Evolutionary conservation across 2,329 filamentous ascomycete species (phyloP).

Genomic region (Claviceps capensis): DNA sequence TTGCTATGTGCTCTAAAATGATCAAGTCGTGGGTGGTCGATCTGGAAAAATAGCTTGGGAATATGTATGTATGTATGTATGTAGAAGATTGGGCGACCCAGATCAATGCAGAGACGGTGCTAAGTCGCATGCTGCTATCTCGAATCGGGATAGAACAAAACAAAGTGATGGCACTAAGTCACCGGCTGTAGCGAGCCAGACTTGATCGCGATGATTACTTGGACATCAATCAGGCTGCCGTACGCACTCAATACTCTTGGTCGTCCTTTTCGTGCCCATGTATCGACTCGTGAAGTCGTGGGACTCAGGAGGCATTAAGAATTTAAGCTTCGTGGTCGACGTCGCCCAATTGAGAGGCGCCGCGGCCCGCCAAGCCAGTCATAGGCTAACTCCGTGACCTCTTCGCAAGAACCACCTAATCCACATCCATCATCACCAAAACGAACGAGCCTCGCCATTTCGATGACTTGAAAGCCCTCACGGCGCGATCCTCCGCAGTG

Average conservation of each 20-base stretch:
- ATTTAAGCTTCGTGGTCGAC: background rate
- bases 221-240: background rate
- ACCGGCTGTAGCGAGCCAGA: background rate
- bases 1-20: background rate
- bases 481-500: background rate
- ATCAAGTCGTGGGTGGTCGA: background rate
- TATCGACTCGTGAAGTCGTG: background rate
- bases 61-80: no score
- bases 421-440: constrained; percentile 1
- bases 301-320: background rate
- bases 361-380: background rate
- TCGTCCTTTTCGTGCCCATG: background rate
- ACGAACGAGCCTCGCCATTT: background rate
- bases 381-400: background rate
- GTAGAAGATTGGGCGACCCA: background rate
- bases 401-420: constrained; percentile 8
- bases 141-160: background rate
- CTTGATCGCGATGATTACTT: background rate
- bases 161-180: background rate
- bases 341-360: background rate
- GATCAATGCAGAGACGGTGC: background rate
- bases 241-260: background rate
- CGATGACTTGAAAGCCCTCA: background rate
- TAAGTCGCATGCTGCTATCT: background rate
- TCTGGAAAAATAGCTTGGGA: background rate